Conservation (phyloP, 2,329 filamentous ascomycete species). For the Monosporascus cannonballus region DNA sequence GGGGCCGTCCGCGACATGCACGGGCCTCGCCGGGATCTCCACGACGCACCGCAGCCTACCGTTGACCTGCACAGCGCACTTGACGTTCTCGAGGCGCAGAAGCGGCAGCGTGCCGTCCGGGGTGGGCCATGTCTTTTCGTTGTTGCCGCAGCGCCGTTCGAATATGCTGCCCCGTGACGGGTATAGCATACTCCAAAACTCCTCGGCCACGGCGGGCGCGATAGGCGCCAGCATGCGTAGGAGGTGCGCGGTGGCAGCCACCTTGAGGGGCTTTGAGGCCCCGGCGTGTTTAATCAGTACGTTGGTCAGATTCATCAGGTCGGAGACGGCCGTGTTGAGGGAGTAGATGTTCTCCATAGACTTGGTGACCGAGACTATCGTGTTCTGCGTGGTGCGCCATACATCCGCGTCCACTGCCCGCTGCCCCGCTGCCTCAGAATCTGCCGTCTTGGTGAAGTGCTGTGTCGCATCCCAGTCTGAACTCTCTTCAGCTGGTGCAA, state of each 20-base stretch:
- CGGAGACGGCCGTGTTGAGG: conserved; percentile 77
- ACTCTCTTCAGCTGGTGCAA: conserved; percentile 12
- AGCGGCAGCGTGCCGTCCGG: conserved; percentile 44
- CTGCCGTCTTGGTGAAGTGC: conserved; percentile 32
- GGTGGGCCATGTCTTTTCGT: conserved; percentile 50
- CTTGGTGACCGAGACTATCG: conserved; percentile 59
- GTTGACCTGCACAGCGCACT: conserved; percentile 70
- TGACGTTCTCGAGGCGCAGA: conserved; percentile 43
- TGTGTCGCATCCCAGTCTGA: conserved; percentile 19
- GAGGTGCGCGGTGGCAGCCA: conserved; percentile 48
- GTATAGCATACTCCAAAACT: conserved; percentile 64
- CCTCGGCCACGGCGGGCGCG: conserved; percentile 72
- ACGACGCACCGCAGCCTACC: conserved; percentile 68
- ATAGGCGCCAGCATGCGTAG: conserved; percentile 73
- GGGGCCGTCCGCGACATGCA: background rate
- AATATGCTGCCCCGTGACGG: conserved; percentile 35
- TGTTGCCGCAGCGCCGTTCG: conserved; percentile 15
- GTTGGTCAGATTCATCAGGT: conserved; percentile 79
- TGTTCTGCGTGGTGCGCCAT: conserved; percentile 62
- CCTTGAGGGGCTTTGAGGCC: conserved; percentile 37
- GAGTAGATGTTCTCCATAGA: conserved; percentile 68
- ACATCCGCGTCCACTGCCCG: conserved; percentile 45
- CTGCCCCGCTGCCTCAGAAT: conserved; percentile 17
- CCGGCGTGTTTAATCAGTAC: conserved; percentile 43
- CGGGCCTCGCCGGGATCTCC: conserved; percentile 49